Percentiles rank a stretch among this genome's conserved stretches.
Conservation (phyloP, 2,329 filamentous ascomycete species). For the Aspergillus pseudoterreus region DNA sequence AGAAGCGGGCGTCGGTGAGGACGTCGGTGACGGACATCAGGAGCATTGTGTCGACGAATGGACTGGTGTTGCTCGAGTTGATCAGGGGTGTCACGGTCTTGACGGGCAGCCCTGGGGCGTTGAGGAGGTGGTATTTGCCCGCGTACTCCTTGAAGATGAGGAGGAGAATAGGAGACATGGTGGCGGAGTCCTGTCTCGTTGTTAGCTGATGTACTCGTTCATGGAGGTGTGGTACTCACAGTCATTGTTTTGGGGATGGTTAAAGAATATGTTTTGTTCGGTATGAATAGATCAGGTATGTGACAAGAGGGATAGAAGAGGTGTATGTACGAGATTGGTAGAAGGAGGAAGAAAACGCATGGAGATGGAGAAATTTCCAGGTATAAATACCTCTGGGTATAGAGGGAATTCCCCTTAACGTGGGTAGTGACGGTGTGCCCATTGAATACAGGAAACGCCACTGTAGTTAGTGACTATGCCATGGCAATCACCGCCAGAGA, state of each 20-base stretch:
- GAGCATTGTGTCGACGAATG: background rate
- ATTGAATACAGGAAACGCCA: too few species aligned
- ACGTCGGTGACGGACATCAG: background rate
- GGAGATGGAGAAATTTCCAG: too few species aligned
- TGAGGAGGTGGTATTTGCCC: background rate
- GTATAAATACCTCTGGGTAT: too few species aligned
- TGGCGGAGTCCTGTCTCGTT: background rate
- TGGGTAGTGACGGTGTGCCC: too few species aligned
- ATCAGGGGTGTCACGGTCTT: background rate
- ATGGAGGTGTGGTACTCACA: background rate
- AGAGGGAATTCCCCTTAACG: too few species aligned
- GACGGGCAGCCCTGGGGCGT: background rate
- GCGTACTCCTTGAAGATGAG: background rate
- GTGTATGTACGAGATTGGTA: too few species aligned
- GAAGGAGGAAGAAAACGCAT: too few species aligned
- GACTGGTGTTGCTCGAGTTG: background rate
- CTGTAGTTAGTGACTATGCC: too few species aligned
- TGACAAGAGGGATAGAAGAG: too few species aligned
- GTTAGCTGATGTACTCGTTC: background rate
- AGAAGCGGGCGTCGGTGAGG: background rate
- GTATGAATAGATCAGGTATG: too few species aligned
- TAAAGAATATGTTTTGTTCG: too few species aligned
- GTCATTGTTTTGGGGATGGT: background rate
- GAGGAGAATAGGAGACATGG: background rate
- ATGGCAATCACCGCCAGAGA: too few species aligned